Base-by-base conservation (phyloP, 2,329 filamentous ascomycete genomes). In the Xylaria sp. region DNA sequence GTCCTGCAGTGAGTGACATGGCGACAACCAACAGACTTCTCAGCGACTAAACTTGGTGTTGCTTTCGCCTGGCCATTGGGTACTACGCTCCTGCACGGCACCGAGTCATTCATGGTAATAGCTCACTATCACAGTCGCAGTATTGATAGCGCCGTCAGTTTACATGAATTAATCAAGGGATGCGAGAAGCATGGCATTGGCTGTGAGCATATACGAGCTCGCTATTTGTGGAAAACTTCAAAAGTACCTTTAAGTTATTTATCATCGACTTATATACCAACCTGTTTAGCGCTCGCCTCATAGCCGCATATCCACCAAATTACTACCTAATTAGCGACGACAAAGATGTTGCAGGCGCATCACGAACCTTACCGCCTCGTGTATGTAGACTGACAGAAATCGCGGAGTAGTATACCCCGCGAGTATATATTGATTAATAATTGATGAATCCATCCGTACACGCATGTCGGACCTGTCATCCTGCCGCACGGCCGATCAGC, bases 351-450 rank as follows among this genome's bases (percentile, higher is more conserved):
- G 7, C 29, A 53, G 25, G 25, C 33, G 5, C 27, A 25, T 60
- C 17, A 7, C 17, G 47, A n/a, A 50, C 51, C 59, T 20, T n/a
- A 44, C 22, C 27, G 27, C 39, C 27, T 9, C n/a, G 9, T 47
- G 36, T 22, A n/a, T n/a, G n/a, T n/a, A n/a, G n/a, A n/a, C n/a
- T n/a, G n/a, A n/a, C n/a, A n/a, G n/a, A n/a, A n/a, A n/a, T n/a
- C n/a, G n/a, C 64, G 64, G 64, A 66, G 51, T 11, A 54, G 33
- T 39, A 54, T 42, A 29, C 10, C 63, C 64, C 64, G 64, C 22
- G n/a, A 27, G 25, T 13, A 50, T 36, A 36, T 22, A 42, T 42
- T 39, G 33, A 25, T 56, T 25, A 42, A 33, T 51, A 51, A 51
- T 51, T 13, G 27, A 49, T 22, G n/a, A 47, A 20, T 22, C 15